A percentile compares a stretch with the other conserved stretches of the same genome.
These are phyloP conservation scores for Nakazawaea pomicola DNA, from an alignment of 805 yeast genomes.

Conservation along the genomic window DNA sequence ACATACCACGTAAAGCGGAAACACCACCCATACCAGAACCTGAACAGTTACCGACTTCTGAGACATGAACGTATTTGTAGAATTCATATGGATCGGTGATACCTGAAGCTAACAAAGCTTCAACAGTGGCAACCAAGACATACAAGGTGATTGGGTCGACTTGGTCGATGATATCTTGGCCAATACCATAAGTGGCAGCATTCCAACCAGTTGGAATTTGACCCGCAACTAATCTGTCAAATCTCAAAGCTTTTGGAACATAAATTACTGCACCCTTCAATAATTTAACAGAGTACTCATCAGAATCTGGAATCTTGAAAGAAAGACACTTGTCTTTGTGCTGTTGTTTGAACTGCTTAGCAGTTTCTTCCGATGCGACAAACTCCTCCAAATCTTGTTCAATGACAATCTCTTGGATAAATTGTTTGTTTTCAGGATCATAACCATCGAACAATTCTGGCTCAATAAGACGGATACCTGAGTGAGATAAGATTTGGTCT, in stretches of 20 bases:
- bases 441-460: constrained; percentile 93
- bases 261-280: constrained; percentile 88
- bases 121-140: constrained; percentile 90
- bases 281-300: constrained; percentile 86
- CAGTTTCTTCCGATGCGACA: constrained; percentile 92
- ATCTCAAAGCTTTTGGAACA: constrained; percentile 81
- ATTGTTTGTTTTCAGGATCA: constrained; percentile 88
- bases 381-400: constrained; percentile 97
- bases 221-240: constrained; percentile 76
- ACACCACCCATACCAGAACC: constrained; percentile 99
- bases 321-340: constrained; percentile 94
- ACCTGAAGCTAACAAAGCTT: constrained; percentile 92
- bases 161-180: constrained; percentile 88
- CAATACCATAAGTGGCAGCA: constrained; percentile 89
- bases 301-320: constrained; percentile 82
- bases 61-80: constrained; percentile 96
- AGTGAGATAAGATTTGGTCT: constrained; percentile 78
- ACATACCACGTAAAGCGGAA: constrained; percentile 94
- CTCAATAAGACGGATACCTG: constrained; percentile 96
- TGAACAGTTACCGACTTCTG: constrained; percentile 98
- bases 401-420: constrained; percentile 92
- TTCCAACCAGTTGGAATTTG: constrained; percentile 99
- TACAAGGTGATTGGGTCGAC: constrained; percentile 95
- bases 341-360: constrained; percentile 87
- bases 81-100: constrained; percentile 97